Conservation (phyloP, 2,329 filamentous ascomycete genomes). For the Alternaria arbusti region DNA sequence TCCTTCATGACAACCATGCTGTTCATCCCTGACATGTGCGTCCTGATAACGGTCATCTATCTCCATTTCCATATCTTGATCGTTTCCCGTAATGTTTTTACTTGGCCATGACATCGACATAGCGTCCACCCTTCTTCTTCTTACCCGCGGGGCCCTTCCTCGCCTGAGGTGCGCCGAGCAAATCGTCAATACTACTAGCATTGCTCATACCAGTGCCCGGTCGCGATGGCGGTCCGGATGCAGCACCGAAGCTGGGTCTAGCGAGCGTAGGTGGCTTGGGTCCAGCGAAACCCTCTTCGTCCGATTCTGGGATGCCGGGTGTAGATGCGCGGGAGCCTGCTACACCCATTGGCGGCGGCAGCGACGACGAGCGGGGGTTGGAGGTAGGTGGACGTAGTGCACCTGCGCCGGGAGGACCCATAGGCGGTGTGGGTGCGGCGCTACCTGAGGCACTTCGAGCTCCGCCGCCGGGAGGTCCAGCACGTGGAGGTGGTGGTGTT, state of each 20-base stretch:
- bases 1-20: neutral
- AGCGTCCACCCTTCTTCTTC: constrained; percentile 84
- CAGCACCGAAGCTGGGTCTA: constrained; percentile 32
- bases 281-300: constrained; percentile 30
- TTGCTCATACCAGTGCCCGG: constrained; percentile 85
- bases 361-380: constrained; percentile 40
- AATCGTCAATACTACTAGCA: constrained; percentile 92
- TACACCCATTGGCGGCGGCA: constrained; percentile 44
- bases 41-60: neutral
- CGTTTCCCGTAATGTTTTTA: neutral
- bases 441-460: constrained; percentile 57
- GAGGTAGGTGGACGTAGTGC: constrained; percentile 25
- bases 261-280: constrained; percentile 31
- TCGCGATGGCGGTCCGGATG: constrained; percentile 41
- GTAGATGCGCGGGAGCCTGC: constrained; percentile 39
- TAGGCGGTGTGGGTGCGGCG: constrained; percentile 28
- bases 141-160: constrained; percentile 63
- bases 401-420: constrained; percentile 21
- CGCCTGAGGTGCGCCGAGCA: constrained; percentile 76
- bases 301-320: constrained; percentile 38
- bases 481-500: constrained; percentile 80
- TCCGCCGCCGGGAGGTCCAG: constrained; percentile 52
- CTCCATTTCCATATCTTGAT: neutral
- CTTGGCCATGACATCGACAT: constrained; percentile 76
- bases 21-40: neutral